Evolutionary conservation across 177 flowering plant genomes (phyloP).

Genomic region (Vitis hybrid): DNA sequence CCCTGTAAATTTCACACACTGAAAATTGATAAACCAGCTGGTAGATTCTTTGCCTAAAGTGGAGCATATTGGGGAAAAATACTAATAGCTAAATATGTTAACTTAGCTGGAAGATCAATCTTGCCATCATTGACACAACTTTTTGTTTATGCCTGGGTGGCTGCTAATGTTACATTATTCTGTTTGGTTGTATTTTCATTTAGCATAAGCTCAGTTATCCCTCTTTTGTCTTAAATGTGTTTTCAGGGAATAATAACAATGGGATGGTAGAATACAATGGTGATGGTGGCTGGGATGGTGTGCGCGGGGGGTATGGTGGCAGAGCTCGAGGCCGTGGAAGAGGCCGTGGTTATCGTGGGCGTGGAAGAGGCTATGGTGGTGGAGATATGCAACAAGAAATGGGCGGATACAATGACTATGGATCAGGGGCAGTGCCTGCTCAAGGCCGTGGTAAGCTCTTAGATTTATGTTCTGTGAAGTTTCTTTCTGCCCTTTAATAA

Average conservation of each 20-base stretch:
- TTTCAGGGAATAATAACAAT: slow-evolving; percentile 25
- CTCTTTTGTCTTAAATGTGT: neutral
- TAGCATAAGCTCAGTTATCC: neutral
- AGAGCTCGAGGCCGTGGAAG: slow-evolving; percentile 62
- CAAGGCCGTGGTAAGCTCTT: slow-evolving; percentile 46
- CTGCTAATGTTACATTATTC: neutral
- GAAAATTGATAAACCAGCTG: no score
- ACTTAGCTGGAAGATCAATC: no score
- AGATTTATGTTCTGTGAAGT: neutral
- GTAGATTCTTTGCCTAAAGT: no score
- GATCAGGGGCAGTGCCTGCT: slow-evolving; percentile 32
- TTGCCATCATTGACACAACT: no score
- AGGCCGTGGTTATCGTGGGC: slow-evolving; percentile 48
- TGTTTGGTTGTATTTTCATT: neutral
- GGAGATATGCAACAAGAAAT: slow-evolving; percentile 26
- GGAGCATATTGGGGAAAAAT: no score
- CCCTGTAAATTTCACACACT: no score
- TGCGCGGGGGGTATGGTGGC: slow-evolving; percentile 43
- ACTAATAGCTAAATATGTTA: no score
- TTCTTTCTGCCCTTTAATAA: neutral
- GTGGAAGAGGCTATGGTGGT: slow-evolving; percentile 45
- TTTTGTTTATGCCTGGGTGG: no score
- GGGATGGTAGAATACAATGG: slow-evolving; percentile 38
- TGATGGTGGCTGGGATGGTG: slow-evolving; percentile 50
- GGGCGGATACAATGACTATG: slow-evolving; percentile 44